These are phyloP conservation scores for Coemansia sp. DNA, from an alignment of 192 early-diverging fungal species.

Conservation along the genomic window DNA sequence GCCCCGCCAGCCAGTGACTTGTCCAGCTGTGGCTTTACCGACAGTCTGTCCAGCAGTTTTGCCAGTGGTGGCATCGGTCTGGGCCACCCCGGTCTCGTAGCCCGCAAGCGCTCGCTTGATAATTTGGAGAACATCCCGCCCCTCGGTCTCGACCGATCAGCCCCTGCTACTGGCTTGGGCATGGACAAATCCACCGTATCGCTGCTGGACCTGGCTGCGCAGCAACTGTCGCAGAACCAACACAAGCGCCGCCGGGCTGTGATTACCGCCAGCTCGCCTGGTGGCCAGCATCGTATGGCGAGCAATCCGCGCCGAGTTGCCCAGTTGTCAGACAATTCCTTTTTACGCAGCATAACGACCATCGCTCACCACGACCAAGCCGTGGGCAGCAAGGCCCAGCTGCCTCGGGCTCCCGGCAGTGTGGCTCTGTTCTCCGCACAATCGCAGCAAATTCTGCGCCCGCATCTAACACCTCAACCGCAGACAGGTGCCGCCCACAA, in stretches of 20 bases:
- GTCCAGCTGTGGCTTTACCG: slow-evolving; percentile 31
- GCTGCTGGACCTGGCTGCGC: slow-evolving; percentile 44
- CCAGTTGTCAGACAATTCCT: slow-evolving; percentile 15
- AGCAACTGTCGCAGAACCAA: slow-evolving; percentile 47
- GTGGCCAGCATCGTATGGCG: slow-evolving; percentile 30
- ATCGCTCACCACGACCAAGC: slow-evolving; percentile 15
- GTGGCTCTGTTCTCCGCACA: slow-evolving; percentile 6
- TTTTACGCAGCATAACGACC: slow-evolving; percentile 26
- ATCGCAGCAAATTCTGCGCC: slow-evolving; percentile 13
- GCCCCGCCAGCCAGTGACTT: slow-evolving; percentile 23
- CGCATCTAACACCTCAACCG: slow-evolving; percentile 7
- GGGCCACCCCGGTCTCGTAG: slow-evolving; percentile 31
- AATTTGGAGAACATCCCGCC: slow-evolving; percentile 48
- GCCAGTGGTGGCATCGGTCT: slow-evolving; percentile 31
- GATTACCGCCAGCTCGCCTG: slow-evolving; percentile 47
- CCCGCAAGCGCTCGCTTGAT: slow-evolving; percentile 50
- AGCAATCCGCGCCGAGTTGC: slow-evolving; percentile 42
- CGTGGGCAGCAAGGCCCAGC: background rate
- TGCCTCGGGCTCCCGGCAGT: background rate
- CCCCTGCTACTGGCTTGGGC: slow-evolving; percentile 7
- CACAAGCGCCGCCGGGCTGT: slow-evolving; percentile 46
- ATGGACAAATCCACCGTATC: slow-evolving; percentile 35
- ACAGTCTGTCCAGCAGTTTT: slow-evolving; percentile 27
- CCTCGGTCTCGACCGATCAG: slow-evolving; percentile 22
- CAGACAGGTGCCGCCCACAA: slow-evolving; percentile 2